Evolutionary conservation across 495 filamentous ascomycete species (phyloP), one percentile per base, ranked within the genome.

Genomic region (Staphylotrichum longicolle): DNA sequence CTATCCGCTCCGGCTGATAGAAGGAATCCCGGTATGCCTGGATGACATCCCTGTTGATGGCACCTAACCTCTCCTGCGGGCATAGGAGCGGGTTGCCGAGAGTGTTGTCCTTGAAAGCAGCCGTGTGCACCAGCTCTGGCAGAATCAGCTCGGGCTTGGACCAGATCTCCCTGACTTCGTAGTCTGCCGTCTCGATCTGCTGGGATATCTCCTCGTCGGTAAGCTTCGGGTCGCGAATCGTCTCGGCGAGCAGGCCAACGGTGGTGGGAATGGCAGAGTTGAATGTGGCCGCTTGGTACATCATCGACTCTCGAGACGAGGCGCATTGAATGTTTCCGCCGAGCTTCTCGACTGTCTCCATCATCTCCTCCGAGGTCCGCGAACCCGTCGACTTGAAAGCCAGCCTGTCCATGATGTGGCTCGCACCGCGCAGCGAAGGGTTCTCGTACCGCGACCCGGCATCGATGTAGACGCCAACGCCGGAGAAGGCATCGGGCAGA

Each of bases 251-350:
- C 33, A 99, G 78, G 9, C 81, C 95, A 9, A 94, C 82, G 33
- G 94, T 90, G 14, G 85, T 85, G 12, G 91, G 87, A 32, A 98
- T 90, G 4, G 93, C 85, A 10, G 89, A 88, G 77, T 99, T 99
- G 84, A 99, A 99, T 57, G 91, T 97, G 41, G 94, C 95, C 5
- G 91, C 88, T 74, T 98, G 95, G 77, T 99, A 99, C 94, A 99
- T 98, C 70, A 99, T 83, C 27, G 92, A 91, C 72, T 99, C 94
- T 45, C 94, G 81, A 0, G 93, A 96, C 0, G 93, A 97, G 40
- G 91, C 91, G 72, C 94, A 98, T 76, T 97, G 93, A 61, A 98
- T 91, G 66, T 96, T 96, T 27, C 94, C 94, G 34, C 94, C 94
- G 6, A 99, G 80, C 3, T 84, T 86, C 71, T 97, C 93, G 2